A percentile compares a stretch with the other conserved stretches of the same genome.
Conservation (phyloP, 2,329 filamentous ascomycete genomes). For the Fusarium acutatum region DNA sequence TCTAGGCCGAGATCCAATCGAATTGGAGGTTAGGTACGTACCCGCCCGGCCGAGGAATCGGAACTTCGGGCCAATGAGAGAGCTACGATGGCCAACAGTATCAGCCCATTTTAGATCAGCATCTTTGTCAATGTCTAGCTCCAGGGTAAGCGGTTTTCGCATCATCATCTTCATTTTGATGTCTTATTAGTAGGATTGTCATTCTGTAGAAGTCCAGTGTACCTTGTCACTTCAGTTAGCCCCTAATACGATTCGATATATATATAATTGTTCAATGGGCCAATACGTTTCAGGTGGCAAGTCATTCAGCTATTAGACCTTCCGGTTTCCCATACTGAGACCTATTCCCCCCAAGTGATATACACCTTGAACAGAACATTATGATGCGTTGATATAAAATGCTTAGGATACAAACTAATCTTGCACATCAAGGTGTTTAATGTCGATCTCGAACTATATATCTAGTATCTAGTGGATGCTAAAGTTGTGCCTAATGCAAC, state of each 20-base stretch:
- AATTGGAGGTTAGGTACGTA: conserved; percentile 16
- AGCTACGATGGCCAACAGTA: not conserved
- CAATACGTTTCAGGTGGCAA: too few species aligned
- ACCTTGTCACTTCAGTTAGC: not conserved
- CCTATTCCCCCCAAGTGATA: not conserved
- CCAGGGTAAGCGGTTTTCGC: not conserved
- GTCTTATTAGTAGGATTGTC: not conserved
- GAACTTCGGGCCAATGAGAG: conserved; percentile 9
- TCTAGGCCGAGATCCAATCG: conserved; percentile 10
- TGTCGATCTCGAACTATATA: not conserved
- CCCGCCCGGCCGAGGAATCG: not conserved
- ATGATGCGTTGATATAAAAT: not conserved
- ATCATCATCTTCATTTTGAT: not conserved
- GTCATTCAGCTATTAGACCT: not conserved
- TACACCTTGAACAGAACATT: not conserved
- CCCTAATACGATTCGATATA: not conserved
- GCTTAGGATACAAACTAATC: not conserved
- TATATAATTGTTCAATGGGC: not conserved
- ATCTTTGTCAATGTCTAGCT: not conserved
- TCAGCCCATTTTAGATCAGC: not conserved
- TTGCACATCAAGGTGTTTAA: not conserved
- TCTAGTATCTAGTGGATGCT: not conserved
- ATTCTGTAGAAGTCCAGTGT: not conserved
- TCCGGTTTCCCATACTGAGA: not conserved
- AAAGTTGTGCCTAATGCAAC: not conserved